phyloP scores from a whole-genome alignment of 2,329 filamentous ascomycete species.

The Myrmaecium sp. region DNA sequence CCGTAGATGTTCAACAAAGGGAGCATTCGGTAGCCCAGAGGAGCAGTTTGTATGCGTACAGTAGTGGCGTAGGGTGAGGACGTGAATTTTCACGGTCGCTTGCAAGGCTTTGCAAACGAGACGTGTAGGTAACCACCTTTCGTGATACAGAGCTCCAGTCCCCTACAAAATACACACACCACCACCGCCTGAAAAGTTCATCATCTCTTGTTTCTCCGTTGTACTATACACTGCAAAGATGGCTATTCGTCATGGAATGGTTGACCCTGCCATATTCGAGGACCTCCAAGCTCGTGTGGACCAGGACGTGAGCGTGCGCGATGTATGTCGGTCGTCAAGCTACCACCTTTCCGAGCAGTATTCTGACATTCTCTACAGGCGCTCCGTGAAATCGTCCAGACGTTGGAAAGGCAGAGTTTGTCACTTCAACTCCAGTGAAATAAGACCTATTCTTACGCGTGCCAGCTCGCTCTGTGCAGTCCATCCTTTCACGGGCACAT shows the following conservation, averaged over 20 bases:
- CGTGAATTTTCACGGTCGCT: too few relatives aligned
- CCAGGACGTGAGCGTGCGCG: conserved; percentile 64
- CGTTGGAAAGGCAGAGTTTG: conserved; percentile 58
- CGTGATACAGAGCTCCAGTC: too few relatives aligned
- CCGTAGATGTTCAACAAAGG: too few relatives aligned
- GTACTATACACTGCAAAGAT: too few relatives aligned
- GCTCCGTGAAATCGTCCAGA: conserved; percentile 64
- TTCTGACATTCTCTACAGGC: conserved; percentile 30
- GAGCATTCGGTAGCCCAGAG: too few relatives aligned
- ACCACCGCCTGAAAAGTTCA: too few relatives aligned
- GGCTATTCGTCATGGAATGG: conserved; percentile 31
- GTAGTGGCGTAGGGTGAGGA: too few relatives aligned
- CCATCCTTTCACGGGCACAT: conserved; percentile 75
- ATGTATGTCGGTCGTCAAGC: conserved; percentile 30
- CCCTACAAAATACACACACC: too few relatives aligned
- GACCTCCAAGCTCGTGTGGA: conserved; percentile 80
- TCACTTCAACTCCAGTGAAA: background rate
- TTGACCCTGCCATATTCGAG: conserved; percentile 73
- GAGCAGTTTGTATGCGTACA: too few relatives aligned
- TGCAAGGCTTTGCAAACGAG: too few relatives aligned
- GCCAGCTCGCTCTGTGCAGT: conserved; percentile 57
- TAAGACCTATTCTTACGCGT: conserved; percentile 1
- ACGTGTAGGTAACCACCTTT: too few relatives aligned
- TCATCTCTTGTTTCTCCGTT: too few relatives aligned
- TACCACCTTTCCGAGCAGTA: conserved; percentile 6